These are phyloP conservation scores for Prosopis cineraria DNA, from an alignment of 306 rosid genomes.

Conservation along the genomic window DNA sequence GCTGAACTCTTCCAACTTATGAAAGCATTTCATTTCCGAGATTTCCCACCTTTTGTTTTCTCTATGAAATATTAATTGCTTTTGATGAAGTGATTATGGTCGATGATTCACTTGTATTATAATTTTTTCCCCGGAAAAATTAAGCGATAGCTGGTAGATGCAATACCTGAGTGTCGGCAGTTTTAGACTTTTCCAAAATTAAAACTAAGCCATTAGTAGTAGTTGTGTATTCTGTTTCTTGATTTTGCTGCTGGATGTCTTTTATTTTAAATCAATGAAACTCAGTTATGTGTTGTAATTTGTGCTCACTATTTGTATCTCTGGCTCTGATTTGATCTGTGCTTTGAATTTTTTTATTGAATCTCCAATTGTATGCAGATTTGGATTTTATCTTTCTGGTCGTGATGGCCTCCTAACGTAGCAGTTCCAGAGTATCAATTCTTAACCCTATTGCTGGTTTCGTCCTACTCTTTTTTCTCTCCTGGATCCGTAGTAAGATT, in stretches of 20 bases:
- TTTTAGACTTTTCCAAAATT: background rate
- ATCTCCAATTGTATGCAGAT: constrained; percentile 43
- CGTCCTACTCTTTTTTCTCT: background rate
- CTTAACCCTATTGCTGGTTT: background rate
- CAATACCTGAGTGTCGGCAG: background rate
- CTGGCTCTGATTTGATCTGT: no score
- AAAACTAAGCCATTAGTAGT: background rate
- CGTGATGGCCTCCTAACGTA: constrained; percentile 42
- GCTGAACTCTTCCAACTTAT: background rate
- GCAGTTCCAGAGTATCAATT: constrained; percentile 8
- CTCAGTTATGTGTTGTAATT: background rate
- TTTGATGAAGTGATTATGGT: background rate
- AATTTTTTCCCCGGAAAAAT: background rate
- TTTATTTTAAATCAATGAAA: constrained; percentile 7
- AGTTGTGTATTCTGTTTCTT: background rate
- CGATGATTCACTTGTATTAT: background rate
- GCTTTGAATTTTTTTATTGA: constrained; percentile 7
- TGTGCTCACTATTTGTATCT: background rate
- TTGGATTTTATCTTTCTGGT: constrained; percentile 23
- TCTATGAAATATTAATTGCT: background rate
- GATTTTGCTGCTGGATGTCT: background rate
- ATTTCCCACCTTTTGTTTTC: background rate
- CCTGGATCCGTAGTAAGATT: constrained; percentile 25
- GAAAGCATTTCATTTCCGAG: background rate
- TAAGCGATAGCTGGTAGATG: background rate